Percentiles rank a stretch among this genome's conserved stretches.
phyloP scores from a whole-genome alignment of 768 basidiomycete species.

The Collybia sp. region DNA sequence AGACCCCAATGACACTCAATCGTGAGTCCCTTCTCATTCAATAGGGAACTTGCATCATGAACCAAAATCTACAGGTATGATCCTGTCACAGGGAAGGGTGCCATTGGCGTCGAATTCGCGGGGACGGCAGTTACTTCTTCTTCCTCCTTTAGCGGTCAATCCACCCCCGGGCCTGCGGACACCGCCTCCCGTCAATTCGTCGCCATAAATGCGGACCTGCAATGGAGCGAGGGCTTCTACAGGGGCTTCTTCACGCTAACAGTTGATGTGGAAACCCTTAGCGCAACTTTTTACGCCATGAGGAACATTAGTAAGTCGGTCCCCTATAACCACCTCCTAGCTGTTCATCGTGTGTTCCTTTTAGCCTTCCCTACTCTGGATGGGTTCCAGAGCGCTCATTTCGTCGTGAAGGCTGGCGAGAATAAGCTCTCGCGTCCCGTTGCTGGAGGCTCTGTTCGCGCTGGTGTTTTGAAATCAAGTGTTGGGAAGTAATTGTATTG shows the following conservation, averaged over 20 bases:
- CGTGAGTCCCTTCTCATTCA: slow-evolving; percentile 7
- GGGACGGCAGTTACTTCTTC: slow-evolving; percentile 54
- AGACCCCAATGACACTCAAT: slow-evolving; percentile 50
- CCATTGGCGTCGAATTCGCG: slow-evolving; percentile 57
- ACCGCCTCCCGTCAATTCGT: slow-evolving; percentile 31
- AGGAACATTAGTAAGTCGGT: no score
- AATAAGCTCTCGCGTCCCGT: no score
- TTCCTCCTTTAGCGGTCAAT: slow-evolving; percentile 39
- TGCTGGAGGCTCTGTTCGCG: no score
- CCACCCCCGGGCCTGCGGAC: slow-evolving; percentile 34
- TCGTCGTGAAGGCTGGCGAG: slow-evolving; percentile 26
- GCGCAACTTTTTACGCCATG: slow-evolving; percentile 55
- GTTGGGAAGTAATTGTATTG: no score
- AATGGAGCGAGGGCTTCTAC: slow-evolving; percentile 58
- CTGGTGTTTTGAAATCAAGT: no score
- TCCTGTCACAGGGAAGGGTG: slow-evolving; percentile 40
- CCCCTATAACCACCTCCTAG: no score
- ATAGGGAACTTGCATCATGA: neutral
- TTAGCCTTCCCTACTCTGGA: slow-evolving; percentile 37
- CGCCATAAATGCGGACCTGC: slow-evolving; percentile 40
- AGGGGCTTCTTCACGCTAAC: slow-evolving; percentile 56
- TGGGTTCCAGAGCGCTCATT: slow-evolving; percentile 37
- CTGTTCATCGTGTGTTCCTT: slow-evolving; percentile 7
- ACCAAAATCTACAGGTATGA: slow-evolving; percentile 32
- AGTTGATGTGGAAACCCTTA: slow-evolving; percentile 36